Percentiles rank a stretch among this genome's conserved stretches.
These are phyloP conservation scores for Trichoderma breve DNA, from an alignment of 2,329 filamentous ascomycete species.

Conservation along the genomic window DNA sequence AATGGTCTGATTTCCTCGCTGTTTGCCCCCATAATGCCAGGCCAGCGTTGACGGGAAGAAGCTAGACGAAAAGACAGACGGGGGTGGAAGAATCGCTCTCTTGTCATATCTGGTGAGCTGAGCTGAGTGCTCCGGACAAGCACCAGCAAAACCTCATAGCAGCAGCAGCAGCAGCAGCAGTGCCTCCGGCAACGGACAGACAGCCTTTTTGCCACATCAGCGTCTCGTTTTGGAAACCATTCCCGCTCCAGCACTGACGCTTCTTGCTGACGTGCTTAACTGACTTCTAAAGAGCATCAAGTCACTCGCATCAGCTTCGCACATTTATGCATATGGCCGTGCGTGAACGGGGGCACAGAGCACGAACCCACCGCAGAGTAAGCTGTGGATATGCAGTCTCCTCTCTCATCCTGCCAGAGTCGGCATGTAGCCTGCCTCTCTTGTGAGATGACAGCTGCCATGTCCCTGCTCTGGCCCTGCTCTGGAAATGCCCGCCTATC, in stretches of 20 bases:
- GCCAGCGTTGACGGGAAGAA: not conserved
- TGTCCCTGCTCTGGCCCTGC: conserved; percentile 11
- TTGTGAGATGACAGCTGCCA: conserved; percentile 17
- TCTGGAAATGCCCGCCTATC: not conserved
- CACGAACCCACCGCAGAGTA: conserved; percentile 16
- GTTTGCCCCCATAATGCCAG: not conserved
- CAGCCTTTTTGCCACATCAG: not conserved
- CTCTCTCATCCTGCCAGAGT: conserved; percentile 7
- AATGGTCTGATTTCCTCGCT: conserved; percentile 8
- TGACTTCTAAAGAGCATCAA: not conserved
- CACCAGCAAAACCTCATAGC: not conserved
- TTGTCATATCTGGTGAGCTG: not conserved
- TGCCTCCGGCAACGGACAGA: not conserved
- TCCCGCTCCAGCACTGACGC: not conserved
- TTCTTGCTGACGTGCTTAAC: not conserved
- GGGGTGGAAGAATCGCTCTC: not conserved
- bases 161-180: not conserved
- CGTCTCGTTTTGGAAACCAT: conserved; percentile 9
- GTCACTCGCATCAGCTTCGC: not conserved
- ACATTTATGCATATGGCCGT: conserved; percentile 12
- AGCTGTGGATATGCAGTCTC: conserved; percentile 13
- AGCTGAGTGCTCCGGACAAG: not conserved
- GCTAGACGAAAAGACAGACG: not conserved
- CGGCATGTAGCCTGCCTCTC: conserved; percentile 13
- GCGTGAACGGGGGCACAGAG: conserved; percentile 12